Evolutionary conservation across 768 basidiomycete genomes (phyloP).

Genomic region (Kwoniella botswanensis): DNA sequence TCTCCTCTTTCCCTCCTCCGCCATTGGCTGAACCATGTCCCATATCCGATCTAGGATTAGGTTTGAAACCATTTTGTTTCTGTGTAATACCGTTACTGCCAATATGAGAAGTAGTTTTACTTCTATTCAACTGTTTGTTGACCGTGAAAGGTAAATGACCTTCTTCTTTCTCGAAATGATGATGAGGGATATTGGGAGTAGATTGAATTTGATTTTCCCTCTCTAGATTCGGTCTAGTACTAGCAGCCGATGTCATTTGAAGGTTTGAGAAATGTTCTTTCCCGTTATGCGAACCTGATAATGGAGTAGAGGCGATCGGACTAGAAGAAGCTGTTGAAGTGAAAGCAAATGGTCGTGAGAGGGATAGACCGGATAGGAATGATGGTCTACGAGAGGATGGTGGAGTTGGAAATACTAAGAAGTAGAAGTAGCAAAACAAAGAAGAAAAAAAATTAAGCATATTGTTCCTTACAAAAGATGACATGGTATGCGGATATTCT

Average conservation of each 20-base stretch:
- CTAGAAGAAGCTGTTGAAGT: conserved; percentile 7
- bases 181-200: conserved; percentile 11
- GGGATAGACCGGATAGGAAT: conserved; percentile 28
- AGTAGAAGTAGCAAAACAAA: background rate
- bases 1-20: conserved; percentile 9
- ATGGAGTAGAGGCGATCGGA: conserved; percentile 7
- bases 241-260: background rate
- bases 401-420: conserved; percentile 22
- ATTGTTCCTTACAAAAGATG: background rate
- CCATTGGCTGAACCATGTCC: background rate
- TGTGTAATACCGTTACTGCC: background rate
- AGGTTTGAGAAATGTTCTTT: background rate
- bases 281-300: conserved; percentile 1
- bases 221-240: conserved; percentile 6
- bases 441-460: background rate
- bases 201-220: conserved; percentile 6
- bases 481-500: background rate
- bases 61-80: conserved; percentile 24
- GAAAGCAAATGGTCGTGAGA: conserved; percentile 26
- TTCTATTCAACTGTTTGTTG: conserved; percentile 2
- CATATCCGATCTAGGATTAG: background rate
- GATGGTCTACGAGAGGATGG: conserved; percentile 28
- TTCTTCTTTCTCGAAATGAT: background rate
- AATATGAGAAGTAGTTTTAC: conserved; percentile 14
- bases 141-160: background rate